Evolutionary conservation across 1,284 basidiomycete genomes (phyloP).

Genomic region (Ganoderma lucidum): DNA sequence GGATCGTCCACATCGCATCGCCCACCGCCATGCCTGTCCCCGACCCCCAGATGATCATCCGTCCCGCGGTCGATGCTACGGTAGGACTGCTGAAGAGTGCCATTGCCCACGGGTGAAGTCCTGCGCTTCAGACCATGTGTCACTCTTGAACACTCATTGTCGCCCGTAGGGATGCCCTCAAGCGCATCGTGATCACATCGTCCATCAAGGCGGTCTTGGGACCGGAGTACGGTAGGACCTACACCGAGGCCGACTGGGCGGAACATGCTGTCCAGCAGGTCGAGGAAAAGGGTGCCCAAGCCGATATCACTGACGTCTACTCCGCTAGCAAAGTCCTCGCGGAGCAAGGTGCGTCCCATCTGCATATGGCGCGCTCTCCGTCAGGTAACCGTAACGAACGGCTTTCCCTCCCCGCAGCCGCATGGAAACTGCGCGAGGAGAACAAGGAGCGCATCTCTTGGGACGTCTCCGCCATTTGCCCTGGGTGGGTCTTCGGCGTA

Average conservation of each 20-base stretch:
- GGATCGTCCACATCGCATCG: constrained; percentile 54
- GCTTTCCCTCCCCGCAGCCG: constrained; percentile 14
- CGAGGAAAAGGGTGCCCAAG: constrained; percentile 59
- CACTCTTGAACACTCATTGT: neutral
- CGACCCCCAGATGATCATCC: constrained; percentile 41
- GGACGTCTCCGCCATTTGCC: constrained; percentile 34
- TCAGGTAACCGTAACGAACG: neutral
- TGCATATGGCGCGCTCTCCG: too few relatives aligned
- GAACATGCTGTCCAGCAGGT: constrained; percentile 55
- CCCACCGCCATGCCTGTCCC: constrained; percentile 45
- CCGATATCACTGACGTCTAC: constrained; percentile 54
- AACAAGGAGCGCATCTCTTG: constrained; percentile 31
- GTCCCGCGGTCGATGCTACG: constrained; percentile 16
- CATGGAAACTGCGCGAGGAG: constrained; percentile 36
- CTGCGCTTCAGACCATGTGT: neutral
- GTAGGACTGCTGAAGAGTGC: constrained; percentile 9
- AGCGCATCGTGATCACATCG: constrained; percentile 65
- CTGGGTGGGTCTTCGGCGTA: constrained; percentile 28
- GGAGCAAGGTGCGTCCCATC: constrained; percentile 48
- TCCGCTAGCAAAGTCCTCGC: constrained; percentile 72
- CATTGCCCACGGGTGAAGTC: neutral
- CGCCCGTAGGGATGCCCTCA: constrained; percentile 10
- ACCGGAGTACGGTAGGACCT: constrained; percentile 33
- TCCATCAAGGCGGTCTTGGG: constrained; percentile 60
- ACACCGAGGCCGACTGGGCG: constrained; percentile 72